Evolutionary conservation across 768 basidiomycete species (phyloP).

Genomic region (Boletus sensibilis): DNA sequence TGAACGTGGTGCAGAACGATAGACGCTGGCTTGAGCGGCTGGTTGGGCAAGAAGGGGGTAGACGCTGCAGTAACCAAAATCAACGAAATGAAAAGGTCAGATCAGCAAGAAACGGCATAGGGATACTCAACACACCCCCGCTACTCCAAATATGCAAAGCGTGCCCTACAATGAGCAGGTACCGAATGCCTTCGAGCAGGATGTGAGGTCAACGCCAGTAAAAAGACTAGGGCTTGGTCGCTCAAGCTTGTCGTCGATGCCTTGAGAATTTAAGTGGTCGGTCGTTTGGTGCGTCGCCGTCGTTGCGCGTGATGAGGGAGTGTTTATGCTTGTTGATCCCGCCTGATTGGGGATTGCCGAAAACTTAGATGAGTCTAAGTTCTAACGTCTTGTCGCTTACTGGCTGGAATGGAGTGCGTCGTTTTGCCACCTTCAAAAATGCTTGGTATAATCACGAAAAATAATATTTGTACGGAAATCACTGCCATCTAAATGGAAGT

Average conservation of each 20-base stretch:
- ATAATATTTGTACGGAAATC: neutral
- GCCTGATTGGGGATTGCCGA: neutral
- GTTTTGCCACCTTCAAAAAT: too few species aligned
- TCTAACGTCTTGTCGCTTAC: too few species aligned
- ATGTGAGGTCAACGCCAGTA: neutral
- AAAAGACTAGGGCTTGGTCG: neutral
- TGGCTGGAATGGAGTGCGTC: too few species aligned
- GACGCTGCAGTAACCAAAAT: neutral
- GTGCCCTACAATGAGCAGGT: neutral
- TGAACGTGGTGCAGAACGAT: neutral
- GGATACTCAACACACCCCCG: neutral
- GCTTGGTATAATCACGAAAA: neutral
- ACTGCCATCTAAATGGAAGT: neutral
- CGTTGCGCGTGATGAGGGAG: slow-evolving; percentile 4
- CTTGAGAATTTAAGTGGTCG: neutral
- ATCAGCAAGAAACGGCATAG: neutral
- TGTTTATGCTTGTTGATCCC: slow-evolving; percentile 16
- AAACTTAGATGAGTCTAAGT: too few species aligned
- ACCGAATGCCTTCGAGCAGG: neutral
- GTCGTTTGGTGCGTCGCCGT: slow-evolving; percentile 3
- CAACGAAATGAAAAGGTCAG: neutral
- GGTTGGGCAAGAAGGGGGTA: neutral
- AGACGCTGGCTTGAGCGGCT: neutral
- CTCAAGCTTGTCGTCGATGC: neutral
- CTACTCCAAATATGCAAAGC: neutral